Evolutionary conservation across 2,329 filamentous ascomycete genomes (phyloP).

Genomic region (Nannizziopsis barbatae): DNA sequence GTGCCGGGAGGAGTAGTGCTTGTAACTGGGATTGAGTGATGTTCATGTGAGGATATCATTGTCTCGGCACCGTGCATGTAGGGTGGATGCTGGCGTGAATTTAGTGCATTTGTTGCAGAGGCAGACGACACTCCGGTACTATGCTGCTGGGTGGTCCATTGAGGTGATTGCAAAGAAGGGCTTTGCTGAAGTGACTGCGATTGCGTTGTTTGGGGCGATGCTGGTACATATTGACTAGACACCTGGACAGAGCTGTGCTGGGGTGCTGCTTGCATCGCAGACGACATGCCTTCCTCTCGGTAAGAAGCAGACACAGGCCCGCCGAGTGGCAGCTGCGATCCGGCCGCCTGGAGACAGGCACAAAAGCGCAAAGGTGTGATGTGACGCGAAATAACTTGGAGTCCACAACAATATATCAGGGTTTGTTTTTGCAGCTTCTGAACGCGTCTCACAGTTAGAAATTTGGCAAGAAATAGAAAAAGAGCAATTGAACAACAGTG

Average conservation of each 20-base stretch:
- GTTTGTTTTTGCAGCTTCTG: too few relatives aligned
- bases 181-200: slow-evolving; percentile 42
- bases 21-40: slow-evolving; percentile 32
- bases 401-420: neutral
- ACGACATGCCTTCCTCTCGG: slow-evolving; percentile 45
- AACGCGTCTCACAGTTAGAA: too few relatives aligned
- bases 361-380: neutral
- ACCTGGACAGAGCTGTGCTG: slow-evolving; percentile 43
- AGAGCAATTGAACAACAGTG: too few relatives aligned
- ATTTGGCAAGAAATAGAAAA: too few relatives aligned
- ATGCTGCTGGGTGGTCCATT: slow-evolving; percentile 14
- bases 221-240: slow-evolving; percentile 35
- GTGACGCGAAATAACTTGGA: neutral
- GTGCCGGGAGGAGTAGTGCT: slow-evolving; percentile 35
- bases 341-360: neutral
- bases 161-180: slow-evolving; percentile 36
- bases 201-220: slow-evolving; percentile 27
- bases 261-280: slow-evolving; percentile 51
- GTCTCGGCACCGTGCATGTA: slow-evolving; percentile 28
- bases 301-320: slow-evolving; percentile 13
- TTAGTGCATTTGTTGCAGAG: slow-evolving; percentile 23
- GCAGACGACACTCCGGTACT: slow-evolving; percentile 14
- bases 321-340: slow-evolving; percentile 6
- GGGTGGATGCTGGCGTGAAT: slow-evolving; percentile 24
- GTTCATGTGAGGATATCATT: slow-evolving; percentile 37